These are phyloP conservation scores for Glarea lozoyensis DNA, from an alignment of 495 filamentous ascomycete species.

Conservation along the genomic window DNA sequence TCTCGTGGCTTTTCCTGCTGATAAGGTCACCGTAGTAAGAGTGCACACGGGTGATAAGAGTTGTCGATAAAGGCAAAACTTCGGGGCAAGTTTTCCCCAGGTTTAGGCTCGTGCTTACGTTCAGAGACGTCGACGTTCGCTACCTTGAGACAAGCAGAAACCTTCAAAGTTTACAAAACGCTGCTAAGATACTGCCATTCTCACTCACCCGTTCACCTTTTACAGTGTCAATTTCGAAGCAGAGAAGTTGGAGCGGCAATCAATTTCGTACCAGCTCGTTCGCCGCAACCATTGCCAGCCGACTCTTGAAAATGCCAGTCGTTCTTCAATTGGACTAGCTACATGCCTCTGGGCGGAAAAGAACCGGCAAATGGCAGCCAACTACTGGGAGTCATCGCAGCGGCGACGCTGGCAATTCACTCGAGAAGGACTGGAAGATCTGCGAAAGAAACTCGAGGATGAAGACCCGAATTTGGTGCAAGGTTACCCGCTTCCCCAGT, in stretches of 20 bases:
- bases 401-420: slow-evolving; percentile 84
- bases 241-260: too few relatives aligned
- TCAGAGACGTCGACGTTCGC: too few relatives aligned
- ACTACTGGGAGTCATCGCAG: slow-evolving; percentile 95
- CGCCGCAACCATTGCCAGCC: too few relatives aligned
- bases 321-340: neutral
- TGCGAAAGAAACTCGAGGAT: slow-evolving; percentile 64
- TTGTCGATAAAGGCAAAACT: neutral
- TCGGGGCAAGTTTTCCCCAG: too few relatives aligned
- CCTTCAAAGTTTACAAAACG: too few relatives aligned
- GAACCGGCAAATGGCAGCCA: slow-evolving; percentile 66
- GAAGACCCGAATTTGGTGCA: slow-evolving; percentile 61
- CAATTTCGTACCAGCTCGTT: too few relatives aligned
- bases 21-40: neutral
- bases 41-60: neutral
- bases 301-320: too few relatives aligned
- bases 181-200: too few relatives aligned
- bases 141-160: too few relatives aligned
- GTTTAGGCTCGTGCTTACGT: too few relatives aligned
- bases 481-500: slow-evolving; percentile 73
- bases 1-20: neutral
- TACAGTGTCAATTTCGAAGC: too few relatives aligned
- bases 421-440: slow-evolving; percentile 61
- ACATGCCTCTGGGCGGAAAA: neutral
- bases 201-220: too few relatives aligned